Conservation (phyloP, 441 rosid species). For the Monsonia emarginata region DNA sequence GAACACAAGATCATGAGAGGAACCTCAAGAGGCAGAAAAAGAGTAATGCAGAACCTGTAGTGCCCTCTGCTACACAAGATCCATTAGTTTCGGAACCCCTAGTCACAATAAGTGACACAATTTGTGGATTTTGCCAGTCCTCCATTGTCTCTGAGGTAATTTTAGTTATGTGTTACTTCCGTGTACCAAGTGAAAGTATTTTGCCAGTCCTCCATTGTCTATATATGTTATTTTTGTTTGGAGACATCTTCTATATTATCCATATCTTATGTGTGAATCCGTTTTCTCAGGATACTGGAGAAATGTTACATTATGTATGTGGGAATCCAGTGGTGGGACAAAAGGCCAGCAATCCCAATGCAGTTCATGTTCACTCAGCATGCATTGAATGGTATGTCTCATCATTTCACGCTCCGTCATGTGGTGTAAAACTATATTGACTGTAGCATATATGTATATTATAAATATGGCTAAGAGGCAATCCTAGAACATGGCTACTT, state of each 20-base stretch:
- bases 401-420: too few species aligned
- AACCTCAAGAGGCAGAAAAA: conserved; percentile 46
- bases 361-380: conserved; percentile 54
- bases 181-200: neutral
- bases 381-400: conserved; percentile 65
- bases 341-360: conserved; percentile 33
- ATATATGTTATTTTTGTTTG: too few species aligned
- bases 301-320: conserved; percentile 52
- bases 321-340: conserved; percentile 47
- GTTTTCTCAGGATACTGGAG: conserved; percentile 47
- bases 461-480: too few species aligned
- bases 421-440: neutral
- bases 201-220: too few species aligned
- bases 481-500: too few species aligned
- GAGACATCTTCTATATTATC: too few species aligned
- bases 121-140: conserved; percentile 78
- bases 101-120: conserved; percentile 13
- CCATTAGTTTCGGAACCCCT: conserved; percentile 20
- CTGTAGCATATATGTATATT: neutral
- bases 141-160: conserved; percentile 46
- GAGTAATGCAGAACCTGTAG: conserved; percentile 15
- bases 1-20: conserved; percentile 26
- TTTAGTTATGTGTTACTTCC: neutral
- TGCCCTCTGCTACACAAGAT: conserved; percentile 11
- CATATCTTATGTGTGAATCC: neutral